phyloP scores from a whole-genome alignment of 371 early-diverging fungal species.

The Mortierella sp. region DNA sequence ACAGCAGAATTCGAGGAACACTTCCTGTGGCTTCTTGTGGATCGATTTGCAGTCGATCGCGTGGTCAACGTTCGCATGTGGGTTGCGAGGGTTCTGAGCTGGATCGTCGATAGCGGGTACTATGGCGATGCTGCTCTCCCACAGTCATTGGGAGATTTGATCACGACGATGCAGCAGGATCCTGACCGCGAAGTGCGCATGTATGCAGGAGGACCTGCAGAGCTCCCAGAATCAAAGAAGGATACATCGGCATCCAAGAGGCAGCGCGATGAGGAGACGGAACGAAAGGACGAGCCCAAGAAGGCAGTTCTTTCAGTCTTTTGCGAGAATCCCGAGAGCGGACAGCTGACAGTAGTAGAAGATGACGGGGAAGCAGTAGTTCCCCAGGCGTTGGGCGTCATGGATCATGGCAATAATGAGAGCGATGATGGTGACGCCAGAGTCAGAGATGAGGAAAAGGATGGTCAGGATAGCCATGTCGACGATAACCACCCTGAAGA shows the following conservation, averaged over 20 bases:
- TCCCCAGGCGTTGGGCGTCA: constrained; percentile 13
- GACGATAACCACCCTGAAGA: constrained; percentile 8
- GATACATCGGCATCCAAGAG: constrained; percentile 6
- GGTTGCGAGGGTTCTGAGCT: constrained; percentile 44
- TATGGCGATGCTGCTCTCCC: constrained; percentile 23
- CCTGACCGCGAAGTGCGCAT: constrained; percentile 47
- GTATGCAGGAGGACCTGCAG: constrained; percentile 41
- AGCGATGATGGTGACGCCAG: constrained; percentile 19
- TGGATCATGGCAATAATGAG: constrained; percentile 24
- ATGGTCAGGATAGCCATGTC: constrained; percentile 6
- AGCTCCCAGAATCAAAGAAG: constrained; percentile 18
- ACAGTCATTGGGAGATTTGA: constrained; percentile 11
- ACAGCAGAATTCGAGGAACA: constrained; percentile 31
- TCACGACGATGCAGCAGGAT: constrained; percentile 27
- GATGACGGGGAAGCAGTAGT: constrained; percentile 17
- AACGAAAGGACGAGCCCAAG: neutral
- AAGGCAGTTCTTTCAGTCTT: constrained; percentile 21
- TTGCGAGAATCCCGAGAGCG: constrained; percentile 40
- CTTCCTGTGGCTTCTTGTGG: constrained; percentile 31
- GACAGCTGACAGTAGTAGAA: constrained; percentile 13
- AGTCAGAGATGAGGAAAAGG: constrained; percentile 5
- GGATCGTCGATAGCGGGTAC: constrained; percentile 46
- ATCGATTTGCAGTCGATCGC: constrained; percentile 26
- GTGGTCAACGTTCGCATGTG: constrained; percentile 51
- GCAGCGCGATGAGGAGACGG: neutral